These are phyloP conservation scores for Rhizopus sp. DNA, from an alignment of 371 early-diverging fungal species.

Conservation along the genomic window DNA sequence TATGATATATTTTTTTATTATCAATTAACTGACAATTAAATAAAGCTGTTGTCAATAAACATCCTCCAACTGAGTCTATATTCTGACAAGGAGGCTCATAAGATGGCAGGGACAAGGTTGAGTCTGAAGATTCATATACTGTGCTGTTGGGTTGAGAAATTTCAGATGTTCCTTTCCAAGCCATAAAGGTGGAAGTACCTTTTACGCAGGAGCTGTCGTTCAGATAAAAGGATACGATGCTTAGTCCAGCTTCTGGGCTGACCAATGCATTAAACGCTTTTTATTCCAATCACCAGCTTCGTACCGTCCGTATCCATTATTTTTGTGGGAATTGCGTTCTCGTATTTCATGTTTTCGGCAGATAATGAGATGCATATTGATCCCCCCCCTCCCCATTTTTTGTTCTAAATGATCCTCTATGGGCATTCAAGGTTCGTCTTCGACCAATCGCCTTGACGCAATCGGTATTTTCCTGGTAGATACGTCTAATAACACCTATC, in stretches of 20 bases:
- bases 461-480: conserved; percentile 16
- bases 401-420: conserved; percentile 8
- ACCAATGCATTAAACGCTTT: conserved; percentile 19
- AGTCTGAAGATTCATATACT: too few species aligned
- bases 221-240: conserved; percentile 9
- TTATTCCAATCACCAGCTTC: conserved; percentile 28
- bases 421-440: conserved; percentile 16
- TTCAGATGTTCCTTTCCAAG: conserved; percentile 16
- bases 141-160: conserved; percentile 11
- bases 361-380: conserved; percentile 13
- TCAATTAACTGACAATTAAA: too few species aligned
- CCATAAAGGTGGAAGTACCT: conserved; percentile 9
- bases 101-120: too few species aligned
- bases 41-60: too few species aligned
- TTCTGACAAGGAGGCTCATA: too few species aligned
- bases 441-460: conserved; percentile 32
- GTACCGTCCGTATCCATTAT: conserved; percentile 11
- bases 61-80: too few species aligned
- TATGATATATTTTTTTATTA: too few species aligned
- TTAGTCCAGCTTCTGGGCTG: conserved; percentile 17
- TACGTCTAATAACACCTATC: conserved; percentile 4
- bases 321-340: conserved; percentile 27
- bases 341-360: conserved; percentile 16
- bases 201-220: conserved; percentile 14
- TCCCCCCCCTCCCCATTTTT: conserved; percentile 18